Base-by-base conservation (phyloP, 1,284 basidiomycete genomes). In the Ustilago curta region DNA sequence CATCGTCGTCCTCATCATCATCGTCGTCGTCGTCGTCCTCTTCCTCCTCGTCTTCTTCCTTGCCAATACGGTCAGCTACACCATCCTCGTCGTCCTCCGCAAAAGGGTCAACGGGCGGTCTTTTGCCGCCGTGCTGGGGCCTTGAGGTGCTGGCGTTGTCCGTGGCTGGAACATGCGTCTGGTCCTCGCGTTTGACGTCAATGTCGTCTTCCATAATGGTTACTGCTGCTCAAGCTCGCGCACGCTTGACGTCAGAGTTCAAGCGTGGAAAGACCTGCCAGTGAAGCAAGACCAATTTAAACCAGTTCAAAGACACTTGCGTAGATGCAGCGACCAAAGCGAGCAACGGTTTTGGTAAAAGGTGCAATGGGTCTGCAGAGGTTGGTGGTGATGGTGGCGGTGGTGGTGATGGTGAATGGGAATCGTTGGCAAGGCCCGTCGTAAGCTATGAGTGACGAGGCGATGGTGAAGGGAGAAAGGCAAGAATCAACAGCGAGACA, bases 41-140 rank as follows among this genome's bases (percentile, higher is more conserved):
- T 0, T 80, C 81, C 2, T 80, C 78, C 0, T 80, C 78, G 1
- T 82, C 79, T 2, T 70, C 78, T n/a, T 76, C 6, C 27, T 27
- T 27, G 69, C 70, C 77, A 4, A 69, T 69, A 2, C 79, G 78
- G 2, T 67, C 73, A 7, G 70, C 74, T 23, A 67, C 76, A 0
- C 71, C 62, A 11, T 70, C 78, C 12, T 74, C 80, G 8, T 71
- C 77, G 14, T 74, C 66, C 35, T 72, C 76, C 19, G 78, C 75
- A 23, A 74, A 74, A 14, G 66, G 66, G 37, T 74, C 71, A 45
- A 73, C 32, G 16, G 65, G 59, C 11, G 56, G 68, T 47, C 58
- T 57, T 45, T 67, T 64, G 35, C 65, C 61, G 52, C 57, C 68
- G 31, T 70, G 61, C 23, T 70, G 68, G 4, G 53, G 25, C 35